These are phyloP conservation scores for Cryomyces minteri DNA, from an alignment of 495 filamentous ascomycete species.

Conservation along the genomic window DNA sequence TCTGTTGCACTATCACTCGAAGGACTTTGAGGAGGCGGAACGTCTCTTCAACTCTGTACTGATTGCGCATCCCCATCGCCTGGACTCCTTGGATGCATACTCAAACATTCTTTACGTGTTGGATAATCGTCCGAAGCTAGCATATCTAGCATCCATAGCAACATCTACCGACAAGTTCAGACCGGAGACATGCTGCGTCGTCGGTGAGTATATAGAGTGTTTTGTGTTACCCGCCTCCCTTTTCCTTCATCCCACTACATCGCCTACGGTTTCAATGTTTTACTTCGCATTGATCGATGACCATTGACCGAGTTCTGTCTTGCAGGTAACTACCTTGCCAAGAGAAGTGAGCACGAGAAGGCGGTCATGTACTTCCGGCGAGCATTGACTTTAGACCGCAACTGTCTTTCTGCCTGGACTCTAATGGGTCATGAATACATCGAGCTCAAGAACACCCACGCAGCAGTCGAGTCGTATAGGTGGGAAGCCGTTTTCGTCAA, in stretches of 20 bases:
- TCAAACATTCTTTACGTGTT: slow-evolving; percentile 96
- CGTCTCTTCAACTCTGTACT: slow-evolving; percentile 70
- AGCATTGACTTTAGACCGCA: slow-evolving; percentile 83
- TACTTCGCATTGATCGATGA: too few species aligned
- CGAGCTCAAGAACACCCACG: slow-evolving; percentile 97
- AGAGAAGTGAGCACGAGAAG: slow-evolving; percentile 91
- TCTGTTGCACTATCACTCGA: slow-evolving; percentile 80
- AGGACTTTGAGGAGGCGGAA: slow-evolving; percentile 76
- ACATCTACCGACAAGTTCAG: slow-evolving; percentile 86
- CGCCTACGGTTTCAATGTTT: too few species aligned
- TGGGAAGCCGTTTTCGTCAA: too few species aligned
- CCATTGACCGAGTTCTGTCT: too few species aligned
- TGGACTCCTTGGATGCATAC: slow-evolving; percentile 86
- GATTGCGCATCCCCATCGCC: slow-evolving; percentile 61
- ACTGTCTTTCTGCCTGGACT: slow-evolving; percentile 89
- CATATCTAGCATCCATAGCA: slow-evolving; percentile 80
- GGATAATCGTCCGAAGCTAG: slow-evolving; percentile 66
- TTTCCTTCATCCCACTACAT: too few species aligned
- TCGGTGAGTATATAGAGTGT: slow-evolving; percentile 29
- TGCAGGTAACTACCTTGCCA: slow-evolving; percentile 65
- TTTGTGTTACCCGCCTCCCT: too few species aligned
- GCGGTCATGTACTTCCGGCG: slow-evolving; percentile 96
- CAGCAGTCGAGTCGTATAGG: slow-evolving; percentile 82
- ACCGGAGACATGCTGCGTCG: slow-evolving; percentile 89
- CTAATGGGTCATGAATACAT: slow-evolving; percentile 99